A percentile compares a stretch with the other conserved stretches of the same genome.
Conservation (phyloP, 192 early-diverging fungal species). For the Coemansia sp. region DNA sequence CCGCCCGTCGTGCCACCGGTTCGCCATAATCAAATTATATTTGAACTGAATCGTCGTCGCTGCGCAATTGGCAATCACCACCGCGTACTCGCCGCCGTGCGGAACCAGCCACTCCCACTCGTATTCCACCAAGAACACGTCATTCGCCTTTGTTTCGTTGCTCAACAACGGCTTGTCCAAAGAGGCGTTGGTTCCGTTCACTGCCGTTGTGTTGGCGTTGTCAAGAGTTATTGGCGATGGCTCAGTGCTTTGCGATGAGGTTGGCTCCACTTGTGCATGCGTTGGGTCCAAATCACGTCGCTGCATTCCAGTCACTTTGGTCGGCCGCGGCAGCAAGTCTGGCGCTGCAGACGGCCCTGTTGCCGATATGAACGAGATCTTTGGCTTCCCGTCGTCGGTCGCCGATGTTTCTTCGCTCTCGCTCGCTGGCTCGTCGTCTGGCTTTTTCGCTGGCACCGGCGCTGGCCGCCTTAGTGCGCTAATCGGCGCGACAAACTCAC, state of each 20-base stretch:
- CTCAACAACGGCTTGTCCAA: constrained; percentile 31
- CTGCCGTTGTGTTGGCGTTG: neutral
- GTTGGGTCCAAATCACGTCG: neutral
- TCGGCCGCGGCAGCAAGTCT: constrained; percentile 19
- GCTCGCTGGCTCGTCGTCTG: neutral
- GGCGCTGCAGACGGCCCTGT: constrained; percentile 16
- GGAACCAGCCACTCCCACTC: constrained; percentile 51
- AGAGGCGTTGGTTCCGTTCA: neutral
- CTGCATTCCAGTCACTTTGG: constrained; percentile 31
- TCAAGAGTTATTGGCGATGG: constrained; percentile 1
- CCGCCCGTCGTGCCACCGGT: constrained; percentile 39
- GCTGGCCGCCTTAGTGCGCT: constrained; percentile 18
- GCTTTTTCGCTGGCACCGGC: constrained; percentile 6
- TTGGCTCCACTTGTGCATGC: neutral
- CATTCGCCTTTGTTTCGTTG: constrained; percentile 29
- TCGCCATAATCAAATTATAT: constrained; percentile 54
- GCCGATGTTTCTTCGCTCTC: neutral
- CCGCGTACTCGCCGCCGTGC: constrained; percentile 47
- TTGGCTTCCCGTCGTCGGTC: constrained; percentile 11
- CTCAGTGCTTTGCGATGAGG: neutral
- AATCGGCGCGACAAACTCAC: constrained; percentile 44
- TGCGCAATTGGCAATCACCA: constrained; percentile 52
- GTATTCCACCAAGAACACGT: constrained; percentile 52
- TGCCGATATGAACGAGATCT: constrained; percentile 42
- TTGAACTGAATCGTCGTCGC: constrained; percentile 54